Conservation (phyloP, 1,139 yeast species). For the Candida glucosophila region DNA sequence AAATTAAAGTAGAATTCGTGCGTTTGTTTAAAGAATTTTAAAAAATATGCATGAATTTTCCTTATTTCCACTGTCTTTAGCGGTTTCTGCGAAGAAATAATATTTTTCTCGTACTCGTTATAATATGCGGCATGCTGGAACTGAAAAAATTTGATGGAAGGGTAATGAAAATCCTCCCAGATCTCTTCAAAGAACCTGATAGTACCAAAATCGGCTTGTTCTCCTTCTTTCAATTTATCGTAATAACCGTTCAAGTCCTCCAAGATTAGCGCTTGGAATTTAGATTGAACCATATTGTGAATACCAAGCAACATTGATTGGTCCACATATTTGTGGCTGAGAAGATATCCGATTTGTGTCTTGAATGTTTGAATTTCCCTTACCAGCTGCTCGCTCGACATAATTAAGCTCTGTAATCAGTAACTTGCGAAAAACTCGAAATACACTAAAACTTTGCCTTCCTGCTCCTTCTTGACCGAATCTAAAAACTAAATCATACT, state of each 20-base stretch:
- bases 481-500: too few relatives aligned
- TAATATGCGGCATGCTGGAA: slow-evolving; percentile 26
- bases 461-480: too few relatives aligned
- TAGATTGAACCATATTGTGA: slow-evolving; percentile 33
- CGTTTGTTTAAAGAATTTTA: slow-evolving; percentile 38
- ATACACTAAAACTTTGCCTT: too few relatives aligned
- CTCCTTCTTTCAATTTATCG: slow-evolving; percentile 4
- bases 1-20: slow-evolving; percentile 37
- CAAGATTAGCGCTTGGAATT: slow-evolving; percentile 29
- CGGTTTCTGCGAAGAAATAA: slow-evolving; percentile 6
- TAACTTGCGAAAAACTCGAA: too few relatives aligned
- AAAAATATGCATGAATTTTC: slow-evolving; percentile 43
- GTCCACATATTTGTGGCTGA: slow-evolving; percentile 27
- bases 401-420: too few relatives aligned
- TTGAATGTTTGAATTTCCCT: slow-evolving; percentile 19
- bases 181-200: slow-evolving; percentile 33
- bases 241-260: slow-evolving; percentile 22
- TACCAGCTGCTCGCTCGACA: too few relatives aligned
- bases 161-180: slow-evolving; percentile 60
- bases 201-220: slow-evolving; percentile 16
- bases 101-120: slow-evolving; percentile 6
- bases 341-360: slow-evolving; percentile 20
- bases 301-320: slow-evolving; percentile 39
- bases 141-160: slow-evolving; percentile 49
- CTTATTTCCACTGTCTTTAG: slow-evolving; percentile 43